Evolutionary conservation across 345 rosid species (phyloP).

Genomic region (Hypericum androsaemum): DNA sequence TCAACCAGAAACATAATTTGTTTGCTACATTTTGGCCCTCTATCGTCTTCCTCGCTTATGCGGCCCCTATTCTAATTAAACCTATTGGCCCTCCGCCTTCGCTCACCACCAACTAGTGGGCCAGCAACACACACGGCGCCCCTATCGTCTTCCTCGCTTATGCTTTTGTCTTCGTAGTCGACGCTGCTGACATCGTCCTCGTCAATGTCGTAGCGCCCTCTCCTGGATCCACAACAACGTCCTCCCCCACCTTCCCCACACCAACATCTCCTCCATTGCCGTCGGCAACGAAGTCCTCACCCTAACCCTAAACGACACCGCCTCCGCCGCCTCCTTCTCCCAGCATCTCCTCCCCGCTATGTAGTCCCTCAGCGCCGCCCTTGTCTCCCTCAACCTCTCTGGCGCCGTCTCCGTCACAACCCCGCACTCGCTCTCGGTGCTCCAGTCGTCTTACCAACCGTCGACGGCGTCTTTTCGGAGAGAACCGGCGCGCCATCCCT

Average conservation of each 20-base stretch:
- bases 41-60: too few relatives aligned
- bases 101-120: too few relatives aligned
- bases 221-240: conserved; percentile 69
- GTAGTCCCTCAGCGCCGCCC: conserved; percentile 63
- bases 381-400: conserved; percentile 50
- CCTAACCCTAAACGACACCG: conserved; percentile 66
- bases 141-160: too few relatives aligned
- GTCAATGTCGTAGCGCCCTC: too few relatives aligned
- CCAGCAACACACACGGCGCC: too few relatives aligned
- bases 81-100: too few relatives aligned
- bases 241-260: conserved; percentile 53
- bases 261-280: conserved; percentile 69
- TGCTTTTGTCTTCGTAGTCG: too few relatives aligned
- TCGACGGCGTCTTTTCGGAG: conserved; percentile 67
- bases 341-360: conserved; percentile 68
- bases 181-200: too few relatives aligned
- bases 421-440: conserved; percentile 61
- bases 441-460: conserved; percentile 77
- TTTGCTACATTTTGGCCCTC: too few relatives aligned
- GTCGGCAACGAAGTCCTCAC: conserved; percentile 89
- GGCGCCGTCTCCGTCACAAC: conserved; percentile 67
- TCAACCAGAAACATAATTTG: too few relatives aligned
- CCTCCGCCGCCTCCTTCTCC: too few relatives aligned
- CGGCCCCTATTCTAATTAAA: too few relatives aligned
- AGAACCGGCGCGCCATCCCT: conserved; percentile 70